These are phyloP conservation scores for Aspergillus candidus DNA, from an alignment of 2,329 filamentous ascomycete genomes.

Conservation along the genomic window DNA sequence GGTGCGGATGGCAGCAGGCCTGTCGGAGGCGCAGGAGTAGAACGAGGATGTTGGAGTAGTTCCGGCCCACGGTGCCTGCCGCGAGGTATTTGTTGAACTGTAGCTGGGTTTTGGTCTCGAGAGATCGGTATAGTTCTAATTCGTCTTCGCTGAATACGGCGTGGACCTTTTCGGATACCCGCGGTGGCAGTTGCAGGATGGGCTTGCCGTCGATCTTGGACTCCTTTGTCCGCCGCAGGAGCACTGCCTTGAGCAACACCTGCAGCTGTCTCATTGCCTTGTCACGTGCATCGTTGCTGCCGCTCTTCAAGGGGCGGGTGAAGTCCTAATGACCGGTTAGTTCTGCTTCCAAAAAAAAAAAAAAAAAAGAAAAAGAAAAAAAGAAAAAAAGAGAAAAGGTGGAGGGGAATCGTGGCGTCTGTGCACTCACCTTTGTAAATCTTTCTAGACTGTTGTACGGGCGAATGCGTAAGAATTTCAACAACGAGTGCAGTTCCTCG, in stretches of 20 bases:
- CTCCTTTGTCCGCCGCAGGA: conserved; percentile 75
- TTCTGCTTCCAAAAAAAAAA: background rate
- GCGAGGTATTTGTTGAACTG: conserved; percentile 72
- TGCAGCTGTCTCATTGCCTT: conserved; percentile 65
- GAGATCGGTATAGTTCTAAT: conserved; percentile 55
- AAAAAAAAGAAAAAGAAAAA: background rate
- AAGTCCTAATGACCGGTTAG: conserved; percentile 38
- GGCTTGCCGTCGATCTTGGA: conserved; percentile 74
- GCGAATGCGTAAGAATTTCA: conserved; percentile 69
- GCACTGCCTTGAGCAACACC: conserved; percentile 68
- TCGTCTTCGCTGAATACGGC: conserved; percentile 64
- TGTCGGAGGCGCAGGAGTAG: conserved; percentile 74
- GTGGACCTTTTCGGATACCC: conserved; percentile 56
- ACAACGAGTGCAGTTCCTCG: conserved; percentile 67
- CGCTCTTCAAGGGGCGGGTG: conserved; percentile 46
- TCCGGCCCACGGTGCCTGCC: conserved; percentile 59
- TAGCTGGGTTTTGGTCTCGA: conserved; percentile 62
- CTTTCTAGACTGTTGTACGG: conserved; percentile 62
- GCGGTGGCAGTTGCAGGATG: conserved; percentile 62
- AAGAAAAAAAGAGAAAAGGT: no score
- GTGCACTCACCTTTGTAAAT: conserved; percentile 51
- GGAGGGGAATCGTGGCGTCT: no score
- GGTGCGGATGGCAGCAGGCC: conserved; percentile 69
- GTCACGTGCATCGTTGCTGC: conserved; percentile 26
- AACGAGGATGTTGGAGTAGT: conserved; percentile 76